These are phyloP conservation scores for Solanum hybrid DNA, from an alignment of 305 asterid genomes.

Conservation along the genomic window DNA sequence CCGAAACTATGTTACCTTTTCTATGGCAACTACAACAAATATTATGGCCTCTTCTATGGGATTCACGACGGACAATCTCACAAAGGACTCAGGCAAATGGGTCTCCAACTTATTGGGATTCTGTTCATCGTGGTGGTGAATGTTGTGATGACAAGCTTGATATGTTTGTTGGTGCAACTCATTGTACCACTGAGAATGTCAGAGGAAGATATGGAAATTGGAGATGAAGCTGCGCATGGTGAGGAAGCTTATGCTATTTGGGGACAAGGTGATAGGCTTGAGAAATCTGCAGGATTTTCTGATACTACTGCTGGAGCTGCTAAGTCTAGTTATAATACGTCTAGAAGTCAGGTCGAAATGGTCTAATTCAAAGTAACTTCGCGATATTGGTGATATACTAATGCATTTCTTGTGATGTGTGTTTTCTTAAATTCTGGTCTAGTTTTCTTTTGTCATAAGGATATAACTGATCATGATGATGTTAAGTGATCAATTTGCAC, in stretches of 20 bases:
- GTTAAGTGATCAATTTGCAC: neutral
- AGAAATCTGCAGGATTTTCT: conserved; percentile 31
- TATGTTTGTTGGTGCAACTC: conserved; percentile 30
- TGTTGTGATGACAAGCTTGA: conserved; percentile 37
- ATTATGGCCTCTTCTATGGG: conserved; percentile 51
- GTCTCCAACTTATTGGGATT: conserved; percentile 40
- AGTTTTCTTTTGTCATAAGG: neutral
- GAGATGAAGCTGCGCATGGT: conserved; percentile 67
- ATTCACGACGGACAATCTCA: conserved; percentile 21
- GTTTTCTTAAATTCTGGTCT: neutral
- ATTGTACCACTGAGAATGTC: conserved; percentile 56
- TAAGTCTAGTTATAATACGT: neutral
- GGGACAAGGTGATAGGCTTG: conserved; percentile 56
- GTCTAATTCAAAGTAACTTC: conserved; percentile 2
- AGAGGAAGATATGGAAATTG: conserved; percentile 54
- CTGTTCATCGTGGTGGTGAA: conserved; percentile 26
- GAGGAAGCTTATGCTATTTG: conserved; percentile 68
- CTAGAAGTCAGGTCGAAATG: conserved; percentile 32
- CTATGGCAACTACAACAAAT: conserved; percentile 21
- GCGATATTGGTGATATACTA: neutral
- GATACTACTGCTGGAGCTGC: conserved; percentile 8
- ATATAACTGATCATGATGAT: neutral
- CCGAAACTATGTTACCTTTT: conserved; percentile 42
- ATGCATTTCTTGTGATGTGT: neutral
- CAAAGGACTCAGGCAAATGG: conserved; percentile 44